phyloP scores from a whole-genome alignment of 208 protist genomes.

The Trypanosomatidae sp. region DNA sequence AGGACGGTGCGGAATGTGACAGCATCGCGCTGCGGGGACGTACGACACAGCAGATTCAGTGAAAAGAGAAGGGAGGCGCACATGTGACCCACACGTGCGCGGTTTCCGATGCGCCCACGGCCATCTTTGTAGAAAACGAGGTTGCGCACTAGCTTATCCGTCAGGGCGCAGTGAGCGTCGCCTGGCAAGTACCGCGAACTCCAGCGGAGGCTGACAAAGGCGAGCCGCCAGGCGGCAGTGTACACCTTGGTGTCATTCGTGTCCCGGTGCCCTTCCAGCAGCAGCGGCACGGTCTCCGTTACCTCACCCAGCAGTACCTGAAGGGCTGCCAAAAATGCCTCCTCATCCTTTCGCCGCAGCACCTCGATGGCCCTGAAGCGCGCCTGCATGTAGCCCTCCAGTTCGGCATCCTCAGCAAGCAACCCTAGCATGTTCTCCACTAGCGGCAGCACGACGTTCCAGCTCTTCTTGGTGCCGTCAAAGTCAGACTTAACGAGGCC shows the following conservation, averaged over 20 bases:
- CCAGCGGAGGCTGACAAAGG: conserved; percentile 58
- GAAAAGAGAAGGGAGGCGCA: conserved; percentile 59
- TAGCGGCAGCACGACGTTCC: conserved; percentile 51
- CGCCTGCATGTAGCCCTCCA: conserved; percentile 41
- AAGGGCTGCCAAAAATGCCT: conserved; percentile 19
- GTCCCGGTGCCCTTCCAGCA: conserved; percentile 48
- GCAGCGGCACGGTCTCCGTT: conserved; percentile 53
- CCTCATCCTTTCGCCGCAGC: conserved; percentile 25
- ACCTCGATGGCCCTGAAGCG: conserved; percentile 31
- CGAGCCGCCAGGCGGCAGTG: conserved; percentile 64
- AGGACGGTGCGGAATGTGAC: conserved; percentile 48
- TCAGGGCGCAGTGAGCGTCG: conserved; percentile 13
- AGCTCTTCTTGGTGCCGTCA: conserved; percentile 45
- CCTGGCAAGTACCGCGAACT: conserved; percentile 20
- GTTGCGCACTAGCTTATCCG: conserved; percentile 38
- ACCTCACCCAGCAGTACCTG: conserved; percentile 23
- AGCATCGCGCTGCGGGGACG: conserved; percentile 45
- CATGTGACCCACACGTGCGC: conserved; percentile 40
- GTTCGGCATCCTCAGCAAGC: conserved; percentile 58
- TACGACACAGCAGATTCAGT: conserved; percentile 49
- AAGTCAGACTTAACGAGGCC: conserved; percentile 66
- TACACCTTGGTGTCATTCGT: conserved; percentile 40
- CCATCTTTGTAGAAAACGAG: conserved; percentile 44
- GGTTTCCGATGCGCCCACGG: conserved; percentile 33
- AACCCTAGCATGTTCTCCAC: conserved; percentile 60